Conservation (phyloP, 129 eudicot genomes). For the Flaveria linearis region DNA sequence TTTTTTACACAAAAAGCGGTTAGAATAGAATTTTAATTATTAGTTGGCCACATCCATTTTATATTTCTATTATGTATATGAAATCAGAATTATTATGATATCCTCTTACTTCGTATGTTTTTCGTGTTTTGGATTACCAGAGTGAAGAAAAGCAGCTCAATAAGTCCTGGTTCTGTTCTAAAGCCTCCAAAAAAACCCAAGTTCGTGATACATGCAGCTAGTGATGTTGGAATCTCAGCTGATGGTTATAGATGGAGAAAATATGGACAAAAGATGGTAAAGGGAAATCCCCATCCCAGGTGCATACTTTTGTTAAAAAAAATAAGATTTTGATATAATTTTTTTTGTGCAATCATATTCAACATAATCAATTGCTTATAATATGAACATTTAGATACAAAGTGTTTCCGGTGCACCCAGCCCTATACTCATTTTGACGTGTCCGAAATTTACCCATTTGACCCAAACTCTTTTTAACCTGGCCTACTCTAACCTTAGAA, state of each 20-base stretch:
- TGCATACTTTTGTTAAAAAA: constrained; percentile 20
- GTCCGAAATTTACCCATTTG: not conserved
- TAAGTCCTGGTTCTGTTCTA: constrained; percentile 43
- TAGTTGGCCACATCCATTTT: too few species aligned
- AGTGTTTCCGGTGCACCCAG: not conserved
- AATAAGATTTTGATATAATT: not conserved
- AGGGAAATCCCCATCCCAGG: constrained; percentile 91
- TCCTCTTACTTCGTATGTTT: constrained; percentile 3
- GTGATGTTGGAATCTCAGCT: constrained; percentile 72
- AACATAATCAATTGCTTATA: not conserved
- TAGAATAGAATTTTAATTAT: not conserved
- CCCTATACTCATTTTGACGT: not conserved
- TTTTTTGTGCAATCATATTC: constrained; percentile 1
- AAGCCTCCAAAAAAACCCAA: constrained; percentile 74
- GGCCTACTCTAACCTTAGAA: not conserved
- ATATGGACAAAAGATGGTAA: constrained; percentile 77
- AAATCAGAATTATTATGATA: constrained; percentile 11
- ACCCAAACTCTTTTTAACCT: not conserved
- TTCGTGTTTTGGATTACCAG: constrained; percentile 43
- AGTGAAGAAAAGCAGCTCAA: constrained; percentile 48
- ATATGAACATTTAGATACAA: not conserved
- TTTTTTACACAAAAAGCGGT: not conserved
- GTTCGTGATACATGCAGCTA: constrained; percentile 72
- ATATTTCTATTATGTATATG: constrained; percentile 4
- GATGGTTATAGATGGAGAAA: constrained; percentile 85